Conservation (phyloP, 192 early-diverging fungal species). For the Martensiomyces pterosporus region DNA sequence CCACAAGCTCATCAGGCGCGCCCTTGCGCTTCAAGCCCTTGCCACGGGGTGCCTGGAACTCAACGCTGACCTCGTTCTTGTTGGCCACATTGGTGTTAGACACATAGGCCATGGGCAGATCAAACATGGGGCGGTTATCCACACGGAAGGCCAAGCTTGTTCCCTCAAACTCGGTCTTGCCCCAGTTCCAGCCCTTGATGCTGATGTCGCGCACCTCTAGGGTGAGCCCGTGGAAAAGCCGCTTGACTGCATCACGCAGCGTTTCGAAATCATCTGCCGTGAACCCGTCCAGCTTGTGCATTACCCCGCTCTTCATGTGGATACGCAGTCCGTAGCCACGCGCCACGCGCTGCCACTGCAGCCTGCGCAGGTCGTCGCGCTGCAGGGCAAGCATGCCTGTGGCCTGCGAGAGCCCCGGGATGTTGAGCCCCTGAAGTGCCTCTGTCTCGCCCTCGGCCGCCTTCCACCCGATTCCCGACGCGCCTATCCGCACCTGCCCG, state of each 20-base stretch:
- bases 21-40: constrained; percentile 53
- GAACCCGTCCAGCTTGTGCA: constrained; percentile 91
- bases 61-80: constrained; percentile 90
- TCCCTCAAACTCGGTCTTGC: constrained; percentile 78
- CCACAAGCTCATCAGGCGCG: constrained; percentile 75
- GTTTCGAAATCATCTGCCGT: constrained; percentile 72
- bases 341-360: constrained; percentile 79
- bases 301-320: constrained; percentile 63
- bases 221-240: constrained; percentile 64
- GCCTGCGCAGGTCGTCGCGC: constrained; percentile 62
- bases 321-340: constrained; percentile 82
- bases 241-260: constrained; percentile 65
- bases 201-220: constrained; percentile 83
- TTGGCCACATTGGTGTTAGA: constrained; percentile 78
- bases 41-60: constrained; percentile 73
- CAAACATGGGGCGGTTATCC: constrained; percentile 79
- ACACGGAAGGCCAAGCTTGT: constrained; percentile 76
- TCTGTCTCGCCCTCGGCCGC: constrained; percentile 46
- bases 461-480: constrained; percentile 50
- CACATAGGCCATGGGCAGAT: constrained; percentile 84
- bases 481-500: constrained; percentile 45
- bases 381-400: constrained; percentile 43
- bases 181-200: constrained; percentile 97
- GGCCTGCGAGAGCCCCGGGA: constrained; percentile 25
- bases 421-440: constrained; percentile 21